Conservation (phyloP, 495 filamentous ascomycete species). For the Hypoxylon perforatum region DNA sequence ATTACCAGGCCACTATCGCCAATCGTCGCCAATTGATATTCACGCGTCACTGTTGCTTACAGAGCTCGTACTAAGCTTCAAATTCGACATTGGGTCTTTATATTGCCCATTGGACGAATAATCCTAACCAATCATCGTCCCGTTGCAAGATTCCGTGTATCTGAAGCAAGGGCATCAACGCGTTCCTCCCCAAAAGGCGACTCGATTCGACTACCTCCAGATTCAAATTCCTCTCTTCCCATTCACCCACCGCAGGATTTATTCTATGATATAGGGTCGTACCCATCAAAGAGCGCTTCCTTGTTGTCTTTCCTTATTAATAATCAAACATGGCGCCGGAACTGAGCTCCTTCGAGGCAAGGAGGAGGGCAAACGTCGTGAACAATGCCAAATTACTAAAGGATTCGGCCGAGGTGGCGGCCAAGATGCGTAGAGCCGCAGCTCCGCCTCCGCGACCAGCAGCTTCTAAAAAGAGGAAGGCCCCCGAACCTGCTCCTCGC, state of each 20-base stretch:
- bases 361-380: conserved; percentile 58
- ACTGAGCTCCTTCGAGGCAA: conserved; percentile 62
- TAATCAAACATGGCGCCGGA: conserved; percentile 41
- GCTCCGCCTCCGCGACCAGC: conserved; percentile 38
- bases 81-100: background rate
- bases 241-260: too few relatives aligned
- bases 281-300: too few relatives aligned
- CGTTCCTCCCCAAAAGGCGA: too few relatives aligned
- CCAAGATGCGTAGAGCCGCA: conserved; percentile 50
- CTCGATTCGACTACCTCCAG: too few relatives aligned
- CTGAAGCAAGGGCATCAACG: background rate
- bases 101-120: background rate
- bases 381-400: conserved; percentile 60
- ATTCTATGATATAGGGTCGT: too few relatives aligned
- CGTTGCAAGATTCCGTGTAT: background rate
- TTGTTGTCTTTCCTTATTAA: background rate
- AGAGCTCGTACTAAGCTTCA: background rate
- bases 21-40: conserved; percentile 13
- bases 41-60: conserved; percentile 5
- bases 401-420: conserved; percentile 51
- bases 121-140: background rate
- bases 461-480: conserved; percentile 43
- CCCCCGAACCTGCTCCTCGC: conserved; percentile 41
- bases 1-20: conserved; percentile 11
- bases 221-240: too few relatives aligned